Conservation (phyloP, 176 grass and related monocot species). For the Poa annua region DNA sequence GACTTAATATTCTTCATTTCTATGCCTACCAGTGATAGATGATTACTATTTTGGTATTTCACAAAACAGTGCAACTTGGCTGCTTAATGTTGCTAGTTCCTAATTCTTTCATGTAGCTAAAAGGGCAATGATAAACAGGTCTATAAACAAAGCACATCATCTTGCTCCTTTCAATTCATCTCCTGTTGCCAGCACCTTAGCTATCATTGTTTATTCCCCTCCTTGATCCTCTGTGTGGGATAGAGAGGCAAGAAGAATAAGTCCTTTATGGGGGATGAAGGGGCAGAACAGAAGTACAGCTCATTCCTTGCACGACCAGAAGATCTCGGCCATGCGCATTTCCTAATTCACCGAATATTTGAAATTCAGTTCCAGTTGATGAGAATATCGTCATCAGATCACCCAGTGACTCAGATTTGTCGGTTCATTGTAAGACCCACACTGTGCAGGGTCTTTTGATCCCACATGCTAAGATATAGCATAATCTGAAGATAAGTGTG, state of each 20-base stretch:
- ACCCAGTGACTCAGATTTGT: slow-evolving; percentile 20
- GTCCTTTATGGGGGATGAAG: slow-evolving; percentile 21
- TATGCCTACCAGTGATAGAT: slow-evolving; percentile 23
- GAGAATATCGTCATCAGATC: slow-evolving; percentile 31
- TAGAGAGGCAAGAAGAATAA: slow-evolving; percentile 45
- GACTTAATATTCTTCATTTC: slow-evolving; percentile 1
- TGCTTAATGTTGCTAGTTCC: slow-evolving; percentile 24
- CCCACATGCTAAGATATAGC: slow-evolving; percentile 32
- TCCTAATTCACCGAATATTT: slow-evolving; percentile 5
- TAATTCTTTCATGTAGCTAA: slow-evolving; percentile 34
- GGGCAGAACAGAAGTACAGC: slow-evolving; percentile 28
- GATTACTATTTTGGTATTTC: not conserved
- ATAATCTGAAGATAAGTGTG: slow-evolving; percentile 20
- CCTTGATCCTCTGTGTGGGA: slow-evolving; percentile 49
- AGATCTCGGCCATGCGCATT: slow-evolving; percentile 37
- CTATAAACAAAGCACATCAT: slow-evolving; percentile 32
- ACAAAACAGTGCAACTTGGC: slow-evolving; percentile 17
- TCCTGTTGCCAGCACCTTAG: slow-evolving; percentile 41
- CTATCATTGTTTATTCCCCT: slow-evolving; percentile 35
- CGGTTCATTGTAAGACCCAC: not conserved
- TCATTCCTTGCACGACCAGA: slow-evolving; percentile 7
- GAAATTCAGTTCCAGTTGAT: slow-evolving; percentile 19
- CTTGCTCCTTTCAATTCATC: slow-evolving; percentile 26
- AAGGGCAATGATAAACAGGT: not conserved
- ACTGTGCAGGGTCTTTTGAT: slow-evolving; percentile 14